A percentile compares a stretch with the other conserved stretches of the same genome.
These are phyloP conservation scores for Tetragonia tetragonoides DNA, from an alignment of 148 eudicot species.

Conservation along the genomic window DNA sequence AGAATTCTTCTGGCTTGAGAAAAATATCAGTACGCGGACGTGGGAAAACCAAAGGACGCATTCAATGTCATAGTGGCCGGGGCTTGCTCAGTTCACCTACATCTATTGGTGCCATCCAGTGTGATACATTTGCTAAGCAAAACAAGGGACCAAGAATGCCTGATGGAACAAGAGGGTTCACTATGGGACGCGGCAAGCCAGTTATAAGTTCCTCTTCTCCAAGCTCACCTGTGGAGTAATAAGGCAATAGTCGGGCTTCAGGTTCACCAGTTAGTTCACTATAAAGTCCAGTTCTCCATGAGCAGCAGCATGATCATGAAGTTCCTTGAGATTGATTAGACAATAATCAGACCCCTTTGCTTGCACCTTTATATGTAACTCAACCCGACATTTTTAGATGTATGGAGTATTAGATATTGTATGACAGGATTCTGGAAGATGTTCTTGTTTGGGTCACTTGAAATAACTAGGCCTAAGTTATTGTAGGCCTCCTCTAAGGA, in stretches of 20 bases:
- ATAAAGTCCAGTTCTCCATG: neutral
- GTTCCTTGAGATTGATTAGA: neutral
- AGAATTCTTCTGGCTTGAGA: slow-evolving; percentile 33
- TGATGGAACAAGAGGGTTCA: slow-evolving; percentile 86
- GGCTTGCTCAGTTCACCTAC: slow-evolving; percentile 48
- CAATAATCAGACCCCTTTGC: slow-evolving; percentile 7
- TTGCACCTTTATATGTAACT: neutral
- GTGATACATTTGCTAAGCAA: slow-evolving; percentile 40
- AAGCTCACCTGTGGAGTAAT: slow-evolving; percentile 11
- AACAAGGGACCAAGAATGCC: slow-evolving; percentile 86
- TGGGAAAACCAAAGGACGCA: slow-evolving; percentile 42
- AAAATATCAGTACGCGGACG: slow-evolving; percentile 50
- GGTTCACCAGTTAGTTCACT: neutral
- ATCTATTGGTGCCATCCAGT: slow-evolving; percentile 29
- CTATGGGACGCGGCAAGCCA: slow-evolving; percentile 90
- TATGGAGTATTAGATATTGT: neutral
- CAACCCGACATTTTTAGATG: neutral
- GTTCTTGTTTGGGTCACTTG: neutral
- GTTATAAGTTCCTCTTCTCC: slow-evolving; percentile 25
- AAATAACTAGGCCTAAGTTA: too few relatives aligned
- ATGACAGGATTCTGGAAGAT: neutral
- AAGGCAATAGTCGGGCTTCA: neutral
- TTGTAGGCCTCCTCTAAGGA: too few relatives aligned
- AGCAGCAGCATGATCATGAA: neutral
- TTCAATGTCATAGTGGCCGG: slow-evolving; percentile 44